Base-by-base conservation (phyloP, 176 grass and related monocot genomes). In the Rhynchospora pubera region DNA sequence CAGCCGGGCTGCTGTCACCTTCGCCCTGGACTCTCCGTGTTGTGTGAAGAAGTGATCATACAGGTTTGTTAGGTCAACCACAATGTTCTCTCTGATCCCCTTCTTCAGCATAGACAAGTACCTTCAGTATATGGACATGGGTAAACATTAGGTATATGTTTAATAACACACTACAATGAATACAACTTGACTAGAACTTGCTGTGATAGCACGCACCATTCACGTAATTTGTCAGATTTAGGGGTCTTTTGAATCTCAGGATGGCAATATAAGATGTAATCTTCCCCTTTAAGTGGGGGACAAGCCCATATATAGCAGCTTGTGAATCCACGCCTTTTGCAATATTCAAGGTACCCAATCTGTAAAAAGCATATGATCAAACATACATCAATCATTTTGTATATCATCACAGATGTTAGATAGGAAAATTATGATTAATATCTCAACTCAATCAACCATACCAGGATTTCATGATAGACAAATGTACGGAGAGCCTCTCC, bases 301-400 rank as follows among this genome's bases (percentile, higher is more conserved):
- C 93, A 99, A 57, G 97, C 97, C 97, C 97, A 99, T 87, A 99
- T 99, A 65, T 99, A 99, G 92, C 97, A 99, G 88, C 97, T 99
- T 81, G 97, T 91, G 79, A 99, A 99, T 34, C 97, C 97, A 62
- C 97, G 97, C 56, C 88, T 93, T 72, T 99, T 99, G 91, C 97
- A 99, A 77, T 99, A 99, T 87, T 99, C 97, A 85, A 99, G 97
- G 85, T 99, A 99, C 62, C 97, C 97, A 85, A 99, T 96, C 97
- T 99, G 88, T 61, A 89, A 9, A 26, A 39, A 39, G 4, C 18
- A 62, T 45, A 62, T n/a, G 15, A 78, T n/a, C 76, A 88, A 15
- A 89, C 30, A 86, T 9, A 55, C 56, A 79, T 52, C 69, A 21
- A 60, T 67, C 65, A 87, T 79, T 82, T 4, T 75, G 46, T 50